Evolutionary conservation across 495 filamentous ascomycete genomes (phyloP).

Genomic region (Aspergillus funiculosus): DNA sequence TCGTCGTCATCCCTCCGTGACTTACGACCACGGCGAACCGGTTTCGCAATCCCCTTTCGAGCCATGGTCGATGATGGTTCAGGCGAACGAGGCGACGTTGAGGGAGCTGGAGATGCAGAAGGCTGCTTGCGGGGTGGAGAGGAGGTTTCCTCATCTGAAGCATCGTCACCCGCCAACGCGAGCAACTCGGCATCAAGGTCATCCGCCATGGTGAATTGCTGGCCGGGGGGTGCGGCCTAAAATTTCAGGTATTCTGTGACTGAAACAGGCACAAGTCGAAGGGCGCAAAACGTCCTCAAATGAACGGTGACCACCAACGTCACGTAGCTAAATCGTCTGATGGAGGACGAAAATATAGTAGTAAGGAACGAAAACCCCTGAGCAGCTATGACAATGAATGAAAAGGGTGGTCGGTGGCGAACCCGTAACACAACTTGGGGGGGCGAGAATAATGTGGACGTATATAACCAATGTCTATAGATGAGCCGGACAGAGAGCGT

Average conservation of each 20-base stretch:
- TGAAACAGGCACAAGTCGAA: neutral
- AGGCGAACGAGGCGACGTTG: conserved; percentile 33
- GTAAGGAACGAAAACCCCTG: conserved; percentile 8
- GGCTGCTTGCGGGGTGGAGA: conserved; percentile 31
- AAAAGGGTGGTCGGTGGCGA: conserved; percentile 16
- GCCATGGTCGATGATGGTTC: conserved; percentile 35
- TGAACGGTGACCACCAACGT: too few species aligned
- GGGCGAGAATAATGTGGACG: neutral
- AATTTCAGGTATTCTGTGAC: conserved; percentile 13
- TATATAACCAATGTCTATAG: conserved; percentile 14
- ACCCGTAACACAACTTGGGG: neutral
- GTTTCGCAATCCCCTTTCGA: conserved; percentile 46
- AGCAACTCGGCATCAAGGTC: conserved; percentile 86
- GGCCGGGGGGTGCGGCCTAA: conserved; percentile 5
- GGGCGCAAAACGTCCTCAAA: conserved; percentile 2
- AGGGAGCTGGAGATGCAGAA: conserved; percentile 31
- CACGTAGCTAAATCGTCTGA: too few species aligned
- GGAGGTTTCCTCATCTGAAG: conserved; percentile 51
- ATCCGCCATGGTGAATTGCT: conserved; percentile 46
- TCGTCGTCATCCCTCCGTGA: conserved; percentile 48
- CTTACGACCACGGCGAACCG: conserved; percentile 39
- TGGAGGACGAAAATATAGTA: neutral
- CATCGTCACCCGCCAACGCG: conserved; percentile 66
- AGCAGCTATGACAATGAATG: conserved; percentile 10
- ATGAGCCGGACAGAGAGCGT: neutral